Evolutionary conservation across 225 moss, liverwort and hornwort species (phyloP), one percentile per base, ranked within the genome.

Genomic region (Pleurozium schreberi): DNA sequence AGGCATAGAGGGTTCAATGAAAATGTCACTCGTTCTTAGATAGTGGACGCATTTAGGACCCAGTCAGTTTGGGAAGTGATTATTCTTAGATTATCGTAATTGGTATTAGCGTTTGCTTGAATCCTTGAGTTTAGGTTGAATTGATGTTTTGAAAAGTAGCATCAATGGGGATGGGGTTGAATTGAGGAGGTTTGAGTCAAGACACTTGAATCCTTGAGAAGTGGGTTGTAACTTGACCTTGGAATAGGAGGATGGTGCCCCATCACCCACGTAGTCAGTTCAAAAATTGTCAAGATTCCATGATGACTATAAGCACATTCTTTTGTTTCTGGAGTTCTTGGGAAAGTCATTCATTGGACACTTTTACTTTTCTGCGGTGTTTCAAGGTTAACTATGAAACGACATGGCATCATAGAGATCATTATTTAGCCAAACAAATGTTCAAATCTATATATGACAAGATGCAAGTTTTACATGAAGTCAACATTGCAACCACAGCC

Each of bases 301-400:
- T 1, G 15, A 77, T 77, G 23, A 22, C n/a, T n/a, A 36, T 15
- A 23, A 5, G 22, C 1, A 0, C 23, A 52, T 76, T 76, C 5
- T 14, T 36, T 36, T n/a, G 2, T 52, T 52, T 23, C 9, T 52
- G 14, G 0, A 0, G 1, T 23, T 4, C 6, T 0, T 3, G 0
- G 3, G 23, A 38, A 52, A 52, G 3, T 36, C 77, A 53, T 53
- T 53, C 36, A 21, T 25, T 14, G 14, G 6, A 53, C 23, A 9
- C 2, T 36, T 14, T 14, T 3, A 34, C 0, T 52, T 34, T 22
- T 21, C 8, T 1, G 0, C 0, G 0, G 3, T 1, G 0, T 23
- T 53, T 9, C 1, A 53, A 0, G 1, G 6, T 34, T 15, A 52
- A 23, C 0, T 9, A 38, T 9, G 0, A 23, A 38, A 38, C 3